Percentiles rank a stretch among this genome's conserved stretches.
These are phyloP conservation scores for Rhynchospora breviuscula DNA, from an alignment of 176 grass and related monocot genomes.

Conservation along the genomic window DNA sequence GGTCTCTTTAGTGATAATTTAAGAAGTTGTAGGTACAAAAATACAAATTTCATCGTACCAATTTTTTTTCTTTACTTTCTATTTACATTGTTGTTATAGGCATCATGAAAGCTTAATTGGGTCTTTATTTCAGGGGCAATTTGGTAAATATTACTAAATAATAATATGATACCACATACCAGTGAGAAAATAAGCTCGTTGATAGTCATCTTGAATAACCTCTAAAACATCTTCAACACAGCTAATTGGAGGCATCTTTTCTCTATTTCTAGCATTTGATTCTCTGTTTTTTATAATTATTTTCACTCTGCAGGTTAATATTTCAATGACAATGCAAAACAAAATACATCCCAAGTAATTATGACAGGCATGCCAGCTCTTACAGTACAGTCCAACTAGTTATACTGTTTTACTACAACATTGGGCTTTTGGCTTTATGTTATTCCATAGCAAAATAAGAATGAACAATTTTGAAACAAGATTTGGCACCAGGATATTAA, in stretches of 20 bases:
- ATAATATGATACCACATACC: slow-evolving; percentile 21
- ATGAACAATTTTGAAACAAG: not conserved
- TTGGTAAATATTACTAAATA: not conserved
- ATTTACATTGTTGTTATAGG: not conserved
- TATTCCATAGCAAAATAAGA: not conserved
- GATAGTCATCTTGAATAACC: slow-evolving; percentile 49
- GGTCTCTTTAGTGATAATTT: not conserved
- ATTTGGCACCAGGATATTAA: not conserved
- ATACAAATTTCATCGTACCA: not conserved
- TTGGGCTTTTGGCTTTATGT: not conserved
- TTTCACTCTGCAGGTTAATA: not conserved
- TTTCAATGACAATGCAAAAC: not conserved
- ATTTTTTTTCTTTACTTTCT: not conserved
- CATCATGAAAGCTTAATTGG: not conserved
- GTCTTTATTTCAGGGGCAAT: not conserved
- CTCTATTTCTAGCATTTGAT: not conserved
- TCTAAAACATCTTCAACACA: slow-evolving; percentile 58
- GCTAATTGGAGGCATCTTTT: slow-evolving; percentile 2
- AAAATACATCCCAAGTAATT: not conserved
- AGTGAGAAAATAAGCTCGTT: slow-evolving; percentile 83
- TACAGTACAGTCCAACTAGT: not conserved
- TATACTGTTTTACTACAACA: not conserved
- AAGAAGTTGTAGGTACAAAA: not conserved
- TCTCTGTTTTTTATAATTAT: slow-evolving; percentile 17
- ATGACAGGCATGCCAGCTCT: not conserved